Evolutionary conservation across 192 early-diverging fungal genomes (phyloP).

Genomic region (Mortierella alpina): DNA sequence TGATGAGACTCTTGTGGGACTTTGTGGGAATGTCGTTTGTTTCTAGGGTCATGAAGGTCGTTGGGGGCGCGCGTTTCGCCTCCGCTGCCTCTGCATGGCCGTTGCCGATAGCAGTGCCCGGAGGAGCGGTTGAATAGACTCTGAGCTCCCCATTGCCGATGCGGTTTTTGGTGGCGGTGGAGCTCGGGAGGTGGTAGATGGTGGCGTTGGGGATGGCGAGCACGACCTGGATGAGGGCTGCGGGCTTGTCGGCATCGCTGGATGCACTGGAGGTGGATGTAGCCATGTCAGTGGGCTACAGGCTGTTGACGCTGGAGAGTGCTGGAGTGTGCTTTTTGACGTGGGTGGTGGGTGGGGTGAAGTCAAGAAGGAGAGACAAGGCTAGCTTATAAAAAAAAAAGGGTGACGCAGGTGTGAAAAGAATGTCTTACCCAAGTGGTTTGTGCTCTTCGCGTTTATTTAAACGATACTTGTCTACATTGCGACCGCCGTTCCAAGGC

Average conservation of each 20-base stretch:
- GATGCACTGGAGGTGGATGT: neutral
- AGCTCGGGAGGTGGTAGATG: slow-evolving; percentile 11
- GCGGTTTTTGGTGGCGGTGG: slow-evolving; percentile 15
- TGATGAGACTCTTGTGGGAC: slow-evolving; percentile 40
- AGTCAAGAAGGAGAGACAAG: no score
- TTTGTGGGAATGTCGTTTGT: slow-evolving; percentile 38
- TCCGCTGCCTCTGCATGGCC: neutral
- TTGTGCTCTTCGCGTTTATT: no score
- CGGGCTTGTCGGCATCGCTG: neutral
- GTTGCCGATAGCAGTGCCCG: neutral
- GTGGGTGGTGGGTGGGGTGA: no score
- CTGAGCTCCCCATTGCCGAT: slow-evolving; percentile 43
- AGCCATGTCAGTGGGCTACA: no score
- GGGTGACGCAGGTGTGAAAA: no score
- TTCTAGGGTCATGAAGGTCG: slow-evolving; percentile 44
- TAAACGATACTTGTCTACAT: no score
- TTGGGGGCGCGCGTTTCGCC: neutral
- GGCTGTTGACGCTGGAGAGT: no score
- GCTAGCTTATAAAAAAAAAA: no score
- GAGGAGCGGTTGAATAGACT: slow-evolving; percentile 23
- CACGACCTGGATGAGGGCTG: slow-evolving; percentile 22
- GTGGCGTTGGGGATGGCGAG: slow-evolving; percentile 36
- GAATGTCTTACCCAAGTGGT: no score
- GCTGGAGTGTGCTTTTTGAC: no score
- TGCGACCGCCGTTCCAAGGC: neutral